Base-by-base conservation (phyloP, 148 eudicot species). In the Tetragonia tetragonoides region DNA sequence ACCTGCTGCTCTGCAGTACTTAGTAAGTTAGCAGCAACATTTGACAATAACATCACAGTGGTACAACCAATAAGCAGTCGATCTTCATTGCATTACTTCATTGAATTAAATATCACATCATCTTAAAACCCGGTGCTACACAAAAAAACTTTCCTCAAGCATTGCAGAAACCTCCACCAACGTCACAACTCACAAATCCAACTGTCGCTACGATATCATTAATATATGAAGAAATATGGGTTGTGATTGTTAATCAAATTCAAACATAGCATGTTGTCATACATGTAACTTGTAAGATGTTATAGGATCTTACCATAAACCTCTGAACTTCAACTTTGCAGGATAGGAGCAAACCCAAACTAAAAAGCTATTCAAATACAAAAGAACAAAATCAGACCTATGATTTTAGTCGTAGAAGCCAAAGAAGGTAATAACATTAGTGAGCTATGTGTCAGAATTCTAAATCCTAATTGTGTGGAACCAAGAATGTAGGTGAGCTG, bases 311-410 rank as follows among this genome's bases (percentile, higher is more conserved):
- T 86, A 83, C 82, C 83, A 64, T 70, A 59, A 74, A 73, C 70
- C 72, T 78, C 74, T 28, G 77, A 80, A 77, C 85, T 86, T 60
- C 79, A 81, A 77, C 70, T 78, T 77, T 69, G 82, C 72, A 78
- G 74, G 79, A 75, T 59, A 61, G 80, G 79, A 68, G 80, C 85
- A 86, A 75, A 76, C 75, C 86, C 84, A 74, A 62, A 74, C 78
- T 77, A 78, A 72, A 82, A 78, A 67, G 77, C 84, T 81, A 83
- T 73, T 49, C 79, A 76, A 76, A 73, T 69, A 61, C 65, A 67
- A 62, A 73, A 74, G 63, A 80, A 81, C 51, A 12, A 57, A 76
- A 56, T 77, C 75, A 85, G 79, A 77, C 40, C 65, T 74, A 68
- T 71, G 79, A 57, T 15, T 74, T 74, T 73, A 18, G 63, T 74